These are phyloP conservation scores for Pinguiococcus pyrenoidosus DNA, from an alignment of 108 stramenopile species.

Conservation along the genomic window DNA sequence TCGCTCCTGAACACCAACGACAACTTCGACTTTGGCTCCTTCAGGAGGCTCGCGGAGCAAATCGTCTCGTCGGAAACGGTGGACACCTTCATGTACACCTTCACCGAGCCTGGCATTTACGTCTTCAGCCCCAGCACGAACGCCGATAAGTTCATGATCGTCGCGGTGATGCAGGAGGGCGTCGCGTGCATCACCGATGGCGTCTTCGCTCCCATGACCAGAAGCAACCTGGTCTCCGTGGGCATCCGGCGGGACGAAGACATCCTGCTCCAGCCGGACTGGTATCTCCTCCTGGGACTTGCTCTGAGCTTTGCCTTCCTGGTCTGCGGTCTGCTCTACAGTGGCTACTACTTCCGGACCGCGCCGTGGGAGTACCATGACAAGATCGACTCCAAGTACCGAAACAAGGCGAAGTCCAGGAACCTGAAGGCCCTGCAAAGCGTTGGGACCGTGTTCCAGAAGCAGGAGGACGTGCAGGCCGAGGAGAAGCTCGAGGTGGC, in stretches of 20 bases:
- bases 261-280: conserved; percentile 44
- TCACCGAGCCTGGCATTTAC: conserved; percentile 38
- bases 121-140: conserved; percentile 33
- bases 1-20: conserved; percentile 47
- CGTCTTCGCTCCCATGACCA: conserved; percentile 37
- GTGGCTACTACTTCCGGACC: conserved; percentile 19
- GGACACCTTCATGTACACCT: conserved; percentile 39
- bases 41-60: no score
- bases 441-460: background rate
- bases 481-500: background rate
- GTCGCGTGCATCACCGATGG: conserved; percentile 36
- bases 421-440: background rate
- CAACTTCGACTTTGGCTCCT: conserved; percentile 45
- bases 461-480: background rate
- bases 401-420: background rate
- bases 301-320: conserved; percentile 5
- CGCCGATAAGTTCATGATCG: conserved; percentile 5
- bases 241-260: conserved; percentile 19
- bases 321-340: conserved; percentile 6
- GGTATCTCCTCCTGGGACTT: conserved; percentile 19
- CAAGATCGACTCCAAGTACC: background rate
- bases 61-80: background rate
- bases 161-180: conserved; percentile 35
- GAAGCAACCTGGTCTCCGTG: conserved; percentile 26
- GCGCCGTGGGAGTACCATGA: background rate